Percentiles rank a stretch among this genome's conserved stretches.
phyloP scores from a whole-genome alignment of 345 rosid species.

The Eutrema japonicum region DNA sequence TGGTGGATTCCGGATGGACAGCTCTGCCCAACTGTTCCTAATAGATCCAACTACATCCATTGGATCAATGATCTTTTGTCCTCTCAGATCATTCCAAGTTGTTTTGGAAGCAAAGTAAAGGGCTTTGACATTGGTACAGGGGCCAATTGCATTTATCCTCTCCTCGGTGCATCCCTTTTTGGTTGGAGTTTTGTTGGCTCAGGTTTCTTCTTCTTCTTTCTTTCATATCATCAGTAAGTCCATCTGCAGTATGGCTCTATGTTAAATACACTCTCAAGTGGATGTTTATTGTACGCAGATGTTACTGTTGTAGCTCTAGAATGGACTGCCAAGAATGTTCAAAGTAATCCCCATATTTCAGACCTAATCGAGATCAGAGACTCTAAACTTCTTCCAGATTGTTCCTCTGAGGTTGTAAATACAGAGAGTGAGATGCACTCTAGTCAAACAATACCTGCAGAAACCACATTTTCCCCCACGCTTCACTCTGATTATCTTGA shows the following conservation, averaged over 20 bases:
- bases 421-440: conserved; percentile 34
- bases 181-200: conserved; percentile 87
- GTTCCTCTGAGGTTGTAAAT: conserved; percentile 18
- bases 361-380: conserved; percentile 72
- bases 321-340: conserved; percentile 85
- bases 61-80: conserved; percentile 91
- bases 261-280: conserved; percentile 10
- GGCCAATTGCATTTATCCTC: conserved; percentile 96
- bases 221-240: too few relatives aligned
- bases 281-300: conserved; percentile 56
- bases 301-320: conserved; percentile 80
- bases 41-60: conserved; percentile 88
- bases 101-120: conserved; percentile 49
- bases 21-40: conserved; percentile 94
- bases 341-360: conserved; percentile 67
- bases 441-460: conserved; percentile 25
- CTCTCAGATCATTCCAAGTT: conserved; percentile 56
- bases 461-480: conserved; percentile 20
- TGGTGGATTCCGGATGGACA: conserved; percentile 98
- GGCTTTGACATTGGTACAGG: conserved; percentile 97
- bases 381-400: conserved; percentile 46
- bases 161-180: conserved; percentile 83
- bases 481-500: conserved; percentile 35
- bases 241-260: neutral
- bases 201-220: conserved; percentile 48